Conservation (phyloP, 495 filamentous ascomycete species). For the Melanomma pulvis-pyrius region DNA sequence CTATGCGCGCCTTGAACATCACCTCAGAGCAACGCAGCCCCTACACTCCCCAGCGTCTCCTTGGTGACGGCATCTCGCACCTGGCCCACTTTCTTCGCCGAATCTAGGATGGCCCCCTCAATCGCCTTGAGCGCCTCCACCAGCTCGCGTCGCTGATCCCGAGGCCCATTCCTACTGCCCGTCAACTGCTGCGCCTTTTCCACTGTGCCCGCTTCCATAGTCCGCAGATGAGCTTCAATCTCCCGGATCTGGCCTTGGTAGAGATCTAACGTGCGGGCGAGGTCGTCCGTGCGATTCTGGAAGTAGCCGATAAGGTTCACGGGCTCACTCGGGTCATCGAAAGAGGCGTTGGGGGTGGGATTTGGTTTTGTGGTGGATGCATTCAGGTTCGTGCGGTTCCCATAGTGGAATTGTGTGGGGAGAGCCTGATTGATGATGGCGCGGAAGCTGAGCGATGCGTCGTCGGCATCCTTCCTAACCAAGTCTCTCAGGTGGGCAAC, state of each 20-base stretch:
- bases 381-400: constrained; percentile 23
- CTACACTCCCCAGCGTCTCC: constrained; percentile 33
- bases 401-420: constrained; percentile 62
- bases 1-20: neutral
- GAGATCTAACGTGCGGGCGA: constrained; percentile 64
- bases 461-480: constrained; percentile 66
- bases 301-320: constrained; percentile 74
- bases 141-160: constrained; percentile 60
- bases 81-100: constrained; percentile 69
- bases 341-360: constrained; percentile 40
- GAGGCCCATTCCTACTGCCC: constrained; percentile 50
- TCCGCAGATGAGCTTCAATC: constrained; percentile 79
- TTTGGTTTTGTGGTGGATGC: constrained; percentile 11
- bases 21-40: constrained; percentile 16
- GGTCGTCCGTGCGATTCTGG: constrained; percentile 68
- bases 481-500: constrained; percentile 67
- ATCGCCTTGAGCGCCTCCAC: constrained; percentile 73
- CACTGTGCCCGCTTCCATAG: constrained; percentile 69
- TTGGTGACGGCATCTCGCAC: constrained; percentile 72
- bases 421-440: constrained; percentile 56
- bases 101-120: constrained; percentile 74
- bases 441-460: constrained; percentile 74
- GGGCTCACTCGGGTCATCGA: constrained; percentile 49
- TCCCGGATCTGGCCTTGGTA: constrained; percentile 74
- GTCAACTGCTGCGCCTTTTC: constrained; percentile 71